phyloP scores from a whole-genome alignment of 306 rosid genomes.

The Carpinus viminea region DNA sequence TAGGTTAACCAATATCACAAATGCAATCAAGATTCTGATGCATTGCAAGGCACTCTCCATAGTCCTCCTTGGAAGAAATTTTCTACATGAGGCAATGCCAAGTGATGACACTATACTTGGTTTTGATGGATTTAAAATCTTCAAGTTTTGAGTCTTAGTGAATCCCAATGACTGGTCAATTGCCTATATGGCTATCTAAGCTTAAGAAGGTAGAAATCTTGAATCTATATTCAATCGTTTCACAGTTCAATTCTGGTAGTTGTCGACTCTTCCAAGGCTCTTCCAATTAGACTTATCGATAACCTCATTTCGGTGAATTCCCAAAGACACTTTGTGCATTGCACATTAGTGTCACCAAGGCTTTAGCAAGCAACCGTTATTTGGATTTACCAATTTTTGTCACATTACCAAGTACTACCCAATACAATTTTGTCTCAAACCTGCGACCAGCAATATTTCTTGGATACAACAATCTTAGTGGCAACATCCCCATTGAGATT shows the following conservation, averaged over 20 bases:
- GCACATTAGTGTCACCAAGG: not conserved
- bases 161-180: not conserved
- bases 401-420: not conserved
- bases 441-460: not conserved
- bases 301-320: not conserved
- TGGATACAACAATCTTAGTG: no score
- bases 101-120: not conserved
- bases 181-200: not conserved
- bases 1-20: not conserved
- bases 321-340: slow-evolving; percentile 1
- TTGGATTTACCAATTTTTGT: no score
- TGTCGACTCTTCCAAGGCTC: not conserved
- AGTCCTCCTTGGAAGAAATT: not conserved
- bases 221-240: not conserved
- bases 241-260: not conserved
- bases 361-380: no score
- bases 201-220: not conserved
- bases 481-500: no score
- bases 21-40: not conserved
- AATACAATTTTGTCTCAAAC: not conserved
- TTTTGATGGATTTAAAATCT: not conserved
- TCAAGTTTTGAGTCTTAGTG: not conserved
- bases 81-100: not conserved
- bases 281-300: no score
- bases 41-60: not conserved